Percentiles rank a stretch among this genome's conserved stretches.
These are phyloP conservation scores for Glycine soja DNA, from an alignment of 306 rosid species.

Conservation along the genomic window DNA sequence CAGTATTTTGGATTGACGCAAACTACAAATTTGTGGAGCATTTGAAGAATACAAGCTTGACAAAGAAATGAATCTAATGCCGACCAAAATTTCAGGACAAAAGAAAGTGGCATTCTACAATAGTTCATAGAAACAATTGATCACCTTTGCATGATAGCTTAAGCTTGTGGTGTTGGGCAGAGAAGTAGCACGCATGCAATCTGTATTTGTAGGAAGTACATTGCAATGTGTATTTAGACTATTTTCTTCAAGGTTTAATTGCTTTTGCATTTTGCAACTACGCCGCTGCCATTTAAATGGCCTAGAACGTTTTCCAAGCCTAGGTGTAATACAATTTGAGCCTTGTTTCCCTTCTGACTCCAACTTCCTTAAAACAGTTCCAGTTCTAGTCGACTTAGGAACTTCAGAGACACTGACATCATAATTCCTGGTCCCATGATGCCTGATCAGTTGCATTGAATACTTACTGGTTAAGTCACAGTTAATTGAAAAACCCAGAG, in stretches of 20 bases:
- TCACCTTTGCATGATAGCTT: constrained; percentile 57
- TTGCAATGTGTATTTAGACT: constrained; percentile 33
- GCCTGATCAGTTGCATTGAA: constrained; percentile 42
- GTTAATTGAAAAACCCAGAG: constrained; percentile 45
- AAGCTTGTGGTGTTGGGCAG: constrained; percentile 43
- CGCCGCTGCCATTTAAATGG: constrained; percentile 77
- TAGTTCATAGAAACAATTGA: constrained; percentile 37
- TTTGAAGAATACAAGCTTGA: not conserved
- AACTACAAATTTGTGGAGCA: constrained; percentile 11
- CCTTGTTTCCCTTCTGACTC: constrained; percentile 48
- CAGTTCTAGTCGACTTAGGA: constrained; percentile 38
- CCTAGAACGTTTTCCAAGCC: constrained; percentile 66
- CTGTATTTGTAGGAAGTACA: constrained; percentile 33
- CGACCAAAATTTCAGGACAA: not conserved
- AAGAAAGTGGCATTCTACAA: constrained; percentile 21
- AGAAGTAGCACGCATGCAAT: constrained; percentile 45
- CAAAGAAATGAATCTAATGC: not conserved
- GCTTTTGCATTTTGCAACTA: constrained; percentile 59
- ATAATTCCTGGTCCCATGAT: constrained; percentile 36
- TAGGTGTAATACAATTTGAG: constrained; percentile 43
- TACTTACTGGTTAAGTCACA: constrained; percentile 33
- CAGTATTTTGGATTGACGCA: constrained; percentile 10
- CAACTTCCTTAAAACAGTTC: constrained; percentile 15
- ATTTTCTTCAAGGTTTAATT: constrained; percentile 47
- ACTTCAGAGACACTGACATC: constrained; percentile 46